Conservation (phyloP, 441 rosid genomes). For the Hura crepitans region DNA sequence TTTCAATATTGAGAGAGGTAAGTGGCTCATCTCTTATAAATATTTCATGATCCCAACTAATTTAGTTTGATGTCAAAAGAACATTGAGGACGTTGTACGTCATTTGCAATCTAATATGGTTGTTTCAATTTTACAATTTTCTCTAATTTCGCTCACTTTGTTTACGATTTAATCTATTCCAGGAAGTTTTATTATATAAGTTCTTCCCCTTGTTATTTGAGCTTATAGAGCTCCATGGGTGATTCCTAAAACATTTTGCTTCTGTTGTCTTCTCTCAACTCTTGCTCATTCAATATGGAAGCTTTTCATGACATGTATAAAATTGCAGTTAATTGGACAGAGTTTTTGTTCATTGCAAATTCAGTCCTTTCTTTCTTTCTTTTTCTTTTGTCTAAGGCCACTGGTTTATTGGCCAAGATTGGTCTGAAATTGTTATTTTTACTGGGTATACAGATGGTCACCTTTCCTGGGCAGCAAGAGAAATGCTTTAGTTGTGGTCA, state of each 20-base stretch:
- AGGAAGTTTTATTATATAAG: not conserved
- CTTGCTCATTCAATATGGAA: not conserved
- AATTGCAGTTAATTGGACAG: not conserved
- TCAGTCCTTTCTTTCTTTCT: not conserved
- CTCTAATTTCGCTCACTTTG: not conserved
- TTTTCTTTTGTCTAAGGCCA: no score
- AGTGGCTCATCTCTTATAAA: conserved; percentile 16
- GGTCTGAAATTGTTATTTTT: conserved; percentile 14
- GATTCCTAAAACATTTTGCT: not conserved
- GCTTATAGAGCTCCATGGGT: not conserved
- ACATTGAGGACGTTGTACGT: not conserved
- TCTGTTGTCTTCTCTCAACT: not conserved
- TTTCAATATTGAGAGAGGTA: conserved; percentile 96
- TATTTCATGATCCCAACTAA: conserved; percentile 8
- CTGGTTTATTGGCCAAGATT: not conserved
- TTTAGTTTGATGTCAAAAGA: not conserved
- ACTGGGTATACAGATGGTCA: conserved; percentile 53
- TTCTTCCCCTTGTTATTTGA: not conserved
- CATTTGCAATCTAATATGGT: not conserved
- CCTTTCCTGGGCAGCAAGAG: conserved; percentile 89
- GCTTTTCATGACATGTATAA: not conserved
- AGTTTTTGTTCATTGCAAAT: no score
- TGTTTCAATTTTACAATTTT: not conserved
- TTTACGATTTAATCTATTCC: not conserved
- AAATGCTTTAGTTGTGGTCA: conserved; percentile 90